Evolutionary conservation across 768 basidiomycete species (phyloP), one percentile per base, ranked within the genome.

Genomic region (Leucocoprinus sp.): DNA sequence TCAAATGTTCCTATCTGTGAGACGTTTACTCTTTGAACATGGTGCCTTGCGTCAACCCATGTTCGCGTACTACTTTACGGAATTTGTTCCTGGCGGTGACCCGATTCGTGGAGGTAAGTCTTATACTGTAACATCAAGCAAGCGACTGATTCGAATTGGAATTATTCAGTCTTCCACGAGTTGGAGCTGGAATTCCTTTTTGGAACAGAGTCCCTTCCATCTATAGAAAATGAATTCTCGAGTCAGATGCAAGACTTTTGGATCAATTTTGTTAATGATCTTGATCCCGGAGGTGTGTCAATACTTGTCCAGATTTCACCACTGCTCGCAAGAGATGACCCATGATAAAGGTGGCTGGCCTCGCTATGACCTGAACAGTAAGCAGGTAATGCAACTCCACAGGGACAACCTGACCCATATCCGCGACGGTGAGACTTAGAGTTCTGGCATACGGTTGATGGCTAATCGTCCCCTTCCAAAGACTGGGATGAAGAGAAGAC

Each of bases 21-120:
- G 77, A 23, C 61, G 78, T 29, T 60, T 72, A 35, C 74, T 79
- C 43, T 72, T 76, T 47, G 60, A 71, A 18, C 63, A 70, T 34
- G 77, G 69, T 0, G 67, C 77, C 2, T 51, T 64, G 0, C 50
- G 64, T 19, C 75, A 75, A 50, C 67, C 70, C 0, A 67, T 72
- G 52, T 81, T 70, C 57, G 73, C 60, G 0, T 80, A 81, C 45
- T 68, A 69, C 51, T 80, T 80, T 52, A 62, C 58, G 14, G 75
- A 80, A 56, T 74, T 77, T 28, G 71, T 81, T 41, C 76, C 76
- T 0, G 78, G 77, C 6, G 68, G 75, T 42, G 57, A 71, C 43
- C 64, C 67, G 3, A 54, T 59, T 2, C 47, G 70, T 1, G 77
- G 80, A 53, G 76, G 79, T 75, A 23, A 39, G 55, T n/a, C n/a